Evolutionary conservation across 2,329 filamentous ascomycete genomes (phyloP), one percentile per base, ranked within the genome.

Genomic region (Tolypocladium sp.): DNA sequence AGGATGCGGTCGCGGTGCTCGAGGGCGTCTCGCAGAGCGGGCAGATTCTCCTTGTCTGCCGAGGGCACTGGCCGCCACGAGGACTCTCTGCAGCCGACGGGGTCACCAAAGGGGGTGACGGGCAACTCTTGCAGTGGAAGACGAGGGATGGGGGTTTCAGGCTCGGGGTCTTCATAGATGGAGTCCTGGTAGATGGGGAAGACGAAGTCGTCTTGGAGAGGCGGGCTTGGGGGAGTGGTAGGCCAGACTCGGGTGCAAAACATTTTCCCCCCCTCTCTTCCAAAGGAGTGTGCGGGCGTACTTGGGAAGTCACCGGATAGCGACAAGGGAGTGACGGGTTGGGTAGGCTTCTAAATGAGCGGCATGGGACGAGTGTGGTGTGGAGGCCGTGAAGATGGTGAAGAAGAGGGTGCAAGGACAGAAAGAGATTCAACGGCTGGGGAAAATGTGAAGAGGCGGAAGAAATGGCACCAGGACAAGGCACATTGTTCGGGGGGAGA

Each of bases 11-110:
- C 55, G 59, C 57, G 59, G 42, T 64, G 64, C 7, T 63, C 58
- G 8, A 66, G 33, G 13, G 62, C 63, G 7, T 57, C 58, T 22
- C 61, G 40, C 9, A 63, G 49, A 9, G 66, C 67, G 2, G 59
- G 49, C 5, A 61, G n/a, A 27, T 72, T 72, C 58, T 72, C 70
- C 59, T 68, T 66, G 57, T 67, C 68, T 13, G 55, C 33, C 3
- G 67, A 65, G 33, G 70, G 69, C 22, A 67, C 44, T 4, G 67
- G 66, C 17, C 66, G 62, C 8, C 61, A 58, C 8, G 63, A 63
- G 41, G 64, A 64, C 49, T 60, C 57, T 53, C 70, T 65, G 55
- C 49, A 51, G 38, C 59, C 52, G 20, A 63, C 59, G 46, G 70
- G 60, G 35, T 55, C 55, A 33, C 70, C 70, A 4, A 57, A 59